These are phyloP conservation scores for Arthrobotrys iridis DNA, from an alignment of 2,329 filamentous ascomycete genomes.

Conservation along the genomic window DNA sequence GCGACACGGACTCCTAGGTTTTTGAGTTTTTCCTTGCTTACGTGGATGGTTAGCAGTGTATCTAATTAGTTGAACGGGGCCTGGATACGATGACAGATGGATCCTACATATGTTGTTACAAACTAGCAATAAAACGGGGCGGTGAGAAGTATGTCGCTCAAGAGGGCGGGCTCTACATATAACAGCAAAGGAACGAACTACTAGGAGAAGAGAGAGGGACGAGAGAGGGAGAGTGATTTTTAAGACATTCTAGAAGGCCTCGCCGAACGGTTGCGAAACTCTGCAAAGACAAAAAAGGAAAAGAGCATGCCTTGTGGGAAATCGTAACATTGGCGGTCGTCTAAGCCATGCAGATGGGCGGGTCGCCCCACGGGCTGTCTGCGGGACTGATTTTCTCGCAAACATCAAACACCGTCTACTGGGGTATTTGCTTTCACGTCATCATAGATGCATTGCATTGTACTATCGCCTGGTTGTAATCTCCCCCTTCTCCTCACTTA, in stretches of 20 bases:
- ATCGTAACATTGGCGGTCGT: neutral
- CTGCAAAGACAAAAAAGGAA: neutral
- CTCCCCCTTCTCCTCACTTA: no score
- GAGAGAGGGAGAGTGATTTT: neutral
- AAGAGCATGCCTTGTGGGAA: neutral
- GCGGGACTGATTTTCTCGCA: constrained; percentile 1
- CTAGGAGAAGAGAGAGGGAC: no score
- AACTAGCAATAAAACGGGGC: neutral
- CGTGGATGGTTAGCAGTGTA: neutral
- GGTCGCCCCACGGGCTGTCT: constrained; percentile 37
- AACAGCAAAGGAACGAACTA: no score
- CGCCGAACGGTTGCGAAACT: neutral
- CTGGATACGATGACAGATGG: neutral
- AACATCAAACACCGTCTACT: neutral
- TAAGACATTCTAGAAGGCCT: constrained; percentile 7
- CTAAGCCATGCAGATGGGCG: constrained; percentile 46
- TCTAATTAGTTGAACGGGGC: neutral
- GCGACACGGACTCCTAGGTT: no score
- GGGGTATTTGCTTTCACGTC: neutral
- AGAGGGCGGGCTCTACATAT: neutral
- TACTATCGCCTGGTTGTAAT: neutral
- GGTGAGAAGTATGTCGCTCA: neutral
- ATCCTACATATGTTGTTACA: constrained; percentile 12
- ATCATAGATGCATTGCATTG: neutral
- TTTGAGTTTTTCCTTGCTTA: neutral